Evolutionary conservation across 768 basidiomycete species (phyloP).

Genomic region (Suillus decipiens): DNA sequence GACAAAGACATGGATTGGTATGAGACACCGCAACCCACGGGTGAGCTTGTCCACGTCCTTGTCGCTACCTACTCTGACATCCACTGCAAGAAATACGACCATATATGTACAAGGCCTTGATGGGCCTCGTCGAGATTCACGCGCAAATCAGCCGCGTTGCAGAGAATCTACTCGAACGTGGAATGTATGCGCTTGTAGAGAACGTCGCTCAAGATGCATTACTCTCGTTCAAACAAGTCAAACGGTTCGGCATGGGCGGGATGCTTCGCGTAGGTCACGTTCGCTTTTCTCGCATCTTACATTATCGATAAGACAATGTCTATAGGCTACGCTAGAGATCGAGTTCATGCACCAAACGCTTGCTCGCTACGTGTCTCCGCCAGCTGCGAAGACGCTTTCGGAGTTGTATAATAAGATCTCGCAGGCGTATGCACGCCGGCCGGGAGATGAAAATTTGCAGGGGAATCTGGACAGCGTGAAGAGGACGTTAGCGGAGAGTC

Average conservation of each 20-base stretch:
- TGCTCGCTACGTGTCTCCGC: slow-evolving; percentile 79
- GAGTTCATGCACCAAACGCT: slow-evolving; percentile 99
- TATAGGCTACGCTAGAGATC: slow-evolving; percentile 94
- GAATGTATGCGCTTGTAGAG: slow-evolving; percentile 77
- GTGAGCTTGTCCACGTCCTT: slow-evolving; percentile 41
- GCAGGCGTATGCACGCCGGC: slow-evolving; percentile 83
- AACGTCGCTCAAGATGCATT: slow-evolving; percentile 84
- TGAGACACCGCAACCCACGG: slow-evolving; percentile 88
- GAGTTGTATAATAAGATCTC: slow-evolving; percentile 95
- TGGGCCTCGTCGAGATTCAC: slow-evolving; percentile 89
- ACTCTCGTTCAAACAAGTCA: slow-evolving; percentile 83
- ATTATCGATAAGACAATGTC: background rate
- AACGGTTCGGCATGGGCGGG: slow-evolving; percentile 95
- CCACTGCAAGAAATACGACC: slow-evolving; percentile 77
- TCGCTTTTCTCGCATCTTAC: background rate
- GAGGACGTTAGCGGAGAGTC: slow-evolving; percentile 83
- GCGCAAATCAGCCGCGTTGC: slow-evolving; percentile 85
- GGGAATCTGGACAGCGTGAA: slow-evolving; percentile 88
- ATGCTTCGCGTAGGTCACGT: slow-evolving; percentile 82
- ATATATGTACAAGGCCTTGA: slow-evolving; percentile 88
- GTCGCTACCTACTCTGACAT: slow-evolving; percentile 15
- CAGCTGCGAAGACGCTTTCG: slow-evolving; percentile 81
- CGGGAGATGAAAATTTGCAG: slow-evolving; percentile 87
- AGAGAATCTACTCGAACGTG: slow-evolving; percentile 79
- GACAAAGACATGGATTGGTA: slow-evolving; percentile 89